phyloP scores from a whole-genome alignment of 331 rosid genomes.

The Phaseolus coccineus region DNA sequence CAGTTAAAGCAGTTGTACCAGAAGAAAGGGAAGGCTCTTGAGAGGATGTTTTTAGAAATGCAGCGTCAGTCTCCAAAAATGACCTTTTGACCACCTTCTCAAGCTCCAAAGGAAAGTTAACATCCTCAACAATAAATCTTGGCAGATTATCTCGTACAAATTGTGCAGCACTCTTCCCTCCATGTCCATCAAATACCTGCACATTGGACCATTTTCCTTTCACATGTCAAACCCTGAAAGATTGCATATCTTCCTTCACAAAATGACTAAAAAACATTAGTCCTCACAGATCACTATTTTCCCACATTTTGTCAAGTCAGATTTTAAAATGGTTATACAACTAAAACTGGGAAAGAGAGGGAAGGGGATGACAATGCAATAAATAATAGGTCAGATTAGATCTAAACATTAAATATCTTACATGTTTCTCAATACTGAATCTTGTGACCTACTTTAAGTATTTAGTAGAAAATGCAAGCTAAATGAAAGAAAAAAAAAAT shows the following conservation, averaged over 20 bases:
- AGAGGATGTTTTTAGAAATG: constrained; percentile 65
- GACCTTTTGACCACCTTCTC: constrained; percentile 85
- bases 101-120: constrained; percentile 74
- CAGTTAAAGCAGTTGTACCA: constrained; percentile 87
- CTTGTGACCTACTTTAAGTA: neutral
- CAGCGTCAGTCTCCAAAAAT: constrained; percentile 76
- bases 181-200: constrained; percentile 92
- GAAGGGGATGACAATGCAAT: neutral
- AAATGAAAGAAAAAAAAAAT: neutral
- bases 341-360: neutral
- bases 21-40: constrained; percentile 68
- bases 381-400: neutral
- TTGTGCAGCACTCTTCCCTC: constrained; percentile 81
- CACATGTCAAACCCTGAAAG: constrained; percentile 17
- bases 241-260: neutral
- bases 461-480: neutral
- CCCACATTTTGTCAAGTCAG: constrained; percentile 16
- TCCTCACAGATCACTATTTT: constrained; percentile 7
- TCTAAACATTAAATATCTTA: neutral
- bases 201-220: constrained; percentile 37
- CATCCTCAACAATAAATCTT: constrained; percentile 72
- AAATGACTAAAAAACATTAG: neutral
- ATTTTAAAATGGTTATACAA: constrained; percentile 2
- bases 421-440: neutral
- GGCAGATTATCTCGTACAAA: constrained; percentile 82